Evolutionary conservation across 2,329 filamentous ascomycete genomes (phyloP), one percentile per base, ranked within the genome.

Genomic region (Ophiostoma angusticollis): DNA sequence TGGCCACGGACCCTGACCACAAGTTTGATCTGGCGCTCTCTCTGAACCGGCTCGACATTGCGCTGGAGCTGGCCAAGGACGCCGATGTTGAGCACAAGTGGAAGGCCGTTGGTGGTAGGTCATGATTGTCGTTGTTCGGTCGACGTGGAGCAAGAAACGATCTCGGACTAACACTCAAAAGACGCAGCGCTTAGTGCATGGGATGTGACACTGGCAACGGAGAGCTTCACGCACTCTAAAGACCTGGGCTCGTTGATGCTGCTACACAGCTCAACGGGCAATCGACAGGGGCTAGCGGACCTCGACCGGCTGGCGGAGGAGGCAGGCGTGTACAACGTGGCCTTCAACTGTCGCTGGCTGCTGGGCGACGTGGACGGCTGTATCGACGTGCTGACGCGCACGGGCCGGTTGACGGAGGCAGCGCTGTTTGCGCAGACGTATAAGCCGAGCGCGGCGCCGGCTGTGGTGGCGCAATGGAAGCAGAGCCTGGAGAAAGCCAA

Each of bases 401-500:
- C 89, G 0, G 79, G 79, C 48, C 74, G 91, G 32, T 63, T 78
- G 25, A 80, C 87, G 0, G 91, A 98, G 61, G 84, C 91, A 0
- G 86, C 86, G 0, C 68, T 98, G 21, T 93, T 96, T 57, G 77
- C 85, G 5, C 89, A 96, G 61, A 98, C 89, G 3, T 98, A 96
- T 62, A 91, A 87, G 64, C 91, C 91, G 1, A 87, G 80, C 46
- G 59, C 78, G 21, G 74, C 84, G 12, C 63, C 70, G 1, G 70
- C 67, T 2, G 68, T 86, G 1, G 85, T 84, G 5, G 67, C 68
- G 43, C 62, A 74, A 45, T 98, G 89, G 91, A 95, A 94, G 62
- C 71, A 78, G 44, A 74, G 66, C 23, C 60, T 98, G 35, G 87
- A 95, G 58, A 84, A 84, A 62, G 71, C 69, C 38, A 89, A 89